Evolutionary conservation across 1,139 yeast genomes (phyloP).

Genomic region (Geotrichum bryndzae): DNA sequence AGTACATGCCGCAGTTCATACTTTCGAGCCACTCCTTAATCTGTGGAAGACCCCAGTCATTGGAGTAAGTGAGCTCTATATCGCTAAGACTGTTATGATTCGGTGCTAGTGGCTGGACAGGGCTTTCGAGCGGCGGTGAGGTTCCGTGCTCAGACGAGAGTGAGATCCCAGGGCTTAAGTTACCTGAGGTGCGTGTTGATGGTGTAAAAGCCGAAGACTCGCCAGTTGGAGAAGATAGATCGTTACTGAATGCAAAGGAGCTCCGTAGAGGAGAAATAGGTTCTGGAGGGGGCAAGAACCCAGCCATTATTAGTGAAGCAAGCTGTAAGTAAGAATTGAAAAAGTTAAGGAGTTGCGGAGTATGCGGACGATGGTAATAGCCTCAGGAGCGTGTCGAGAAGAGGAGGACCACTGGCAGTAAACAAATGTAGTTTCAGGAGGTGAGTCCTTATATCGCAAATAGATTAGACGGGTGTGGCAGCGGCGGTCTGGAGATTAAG

Average conservation of each 20-base stretch:
- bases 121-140: slow-evolving; percentile 12
- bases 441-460: neutral
- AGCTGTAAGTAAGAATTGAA: neutral
- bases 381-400: neutral
- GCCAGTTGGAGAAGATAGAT: slow-evolving; percentile 2
- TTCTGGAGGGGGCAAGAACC: slow-evolving; percentile 29
- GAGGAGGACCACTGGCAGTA: neutral
- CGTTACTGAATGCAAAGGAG: slow-evolving; percentile 24
- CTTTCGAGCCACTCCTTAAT: slow-evolving; percentile 33
- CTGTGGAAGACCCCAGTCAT: slow-evolving; percentile 30
- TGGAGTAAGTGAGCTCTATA: neutral
- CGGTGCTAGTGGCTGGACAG: slow-evolving; percentile 2
- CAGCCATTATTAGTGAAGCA: slow-evolving; percentile 21
- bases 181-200: slow-evolving; percentile 11
- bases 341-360: neutral
- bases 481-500: neutral
- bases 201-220: slow-evolving; percentile 9
- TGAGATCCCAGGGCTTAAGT: slow-evolving; percentile 7
- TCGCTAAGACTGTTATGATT: neutral
- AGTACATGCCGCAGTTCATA: slow-evolving; percentile 26
- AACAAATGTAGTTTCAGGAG: neutral
- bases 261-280: slow-evolving; percentile 28
- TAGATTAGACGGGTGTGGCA: neutral
- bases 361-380: neutral
- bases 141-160: slow-evolving; percentile 7